A percentile compares a stretch with the other conserved stretches of the same genome.
Conservation (phyloP, 768 basidiomycete species). For the Kwoniella europaea region DNA sequence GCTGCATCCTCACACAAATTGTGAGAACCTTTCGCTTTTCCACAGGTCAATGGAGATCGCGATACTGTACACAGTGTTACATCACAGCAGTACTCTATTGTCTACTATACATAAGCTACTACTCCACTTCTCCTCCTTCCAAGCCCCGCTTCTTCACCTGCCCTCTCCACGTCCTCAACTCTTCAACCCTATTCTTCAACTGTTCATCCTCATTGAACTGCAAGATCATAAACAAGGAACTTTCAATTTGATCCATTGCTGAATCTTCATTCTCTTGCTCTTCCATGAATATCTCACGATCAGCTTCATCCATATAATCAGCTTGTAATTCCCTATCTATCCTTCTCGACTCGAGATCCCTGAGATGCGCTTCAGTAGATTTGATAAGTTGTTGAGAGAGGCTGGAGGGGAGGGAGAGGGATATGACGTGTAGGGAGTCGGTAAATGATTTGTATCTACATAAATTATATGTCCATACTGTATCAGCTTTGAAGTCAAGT, state of each 20-base stretch:
- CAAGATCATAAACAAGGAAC: conserved; percentile 21
- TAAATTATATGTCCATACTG: neutral
- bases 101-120: neutral
- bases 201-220: conserved; percentile 6
- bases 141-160: conserved; percentile 16
- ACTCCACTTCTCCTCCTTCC: neutral
- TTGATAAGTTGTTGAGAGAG: conserved; percentile 19
- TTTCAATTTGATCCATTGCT: conserved; percentile 28
- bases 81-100: no score
- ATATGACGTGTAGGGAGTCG: conserved; percentile 39
- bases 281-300: conserved; percentile 30
- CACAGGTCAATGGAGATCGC: no score
- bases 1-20: no score
- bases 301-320: conserved; percentile 37
- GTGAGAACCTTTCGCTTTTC: no score
- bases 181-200: conserved; percentile 8
- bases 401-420: conserved; percentile 19
- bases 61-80: no score
- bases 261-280: conserved; percentile 34
- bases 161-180: conserved; percentile 14
- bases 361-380: conserved; percentile 23
- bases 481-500: neutral
- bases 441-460: conserved; percentile 43
- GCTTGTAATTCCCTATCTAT: conserved; percentile 23
- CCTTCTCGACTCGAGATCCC: conserved; percentile 21